Evolutionary conservation across 2,329 filamentous ascomycete species (phyloP), one percentile per base, ranked within the genome.

Genomic region (Sclerotinia subarctica): DNA sequence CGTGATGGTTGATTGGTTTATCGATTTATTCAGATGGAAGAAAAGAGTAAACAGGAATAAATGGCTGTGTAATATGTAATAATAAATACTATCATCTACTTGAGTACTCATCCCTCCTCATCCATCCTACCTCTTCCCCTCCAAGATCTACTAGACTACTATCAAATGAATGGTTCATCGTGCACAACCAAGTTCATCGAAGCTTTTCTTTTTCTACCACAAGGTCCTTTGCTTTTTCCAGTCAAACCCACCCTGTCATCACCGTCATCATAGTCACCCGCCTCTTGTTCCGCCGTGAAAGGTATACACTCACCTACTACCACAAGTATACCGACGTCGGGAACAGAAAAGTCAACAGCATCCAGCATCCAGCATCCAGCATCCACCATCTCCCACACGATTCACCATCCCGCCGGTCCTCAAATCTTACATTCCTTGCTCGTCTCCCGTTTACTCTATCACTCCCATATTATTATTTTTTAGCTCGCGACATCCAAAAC

Each of bases 361-460:
- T 26, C 29, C 21, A 46, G 13, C 44, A 49, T 8, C 6, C 58
- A 42, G 2, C 35, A 13, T 44, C 26, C 10, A 35, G 6, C 53
- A 29, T 56, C 10, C 11, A 26, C 32, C 35, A 7, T 44, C 19
- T 32, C 1, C 42, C 32, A 29, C 44, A 42, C 24, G 32, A 19
- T 52, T 2, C 49, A 42, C 21, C 13, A 29, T 26, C 32, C 46
- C 42, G 46, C 35, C 35, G 54, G 19, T 60, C 58, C 58, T 64
- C 52, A 52, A 64, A 64, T 64, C n/a, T 64, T 54, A 64, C 51
- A 64, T 64, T 56, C 62, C 62, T 46, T 64, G 42, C 35, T 59
- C 26, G 17, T 24, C 19, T 44, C 13, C 59, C 19, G n/a, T 46
- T 26, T 32, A 8, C 10, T 32, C 7, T 19, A 24, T 24, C 11